Conservation (phyloP, 106 monocot genomes). For the Allium fistulosum region DNA sequence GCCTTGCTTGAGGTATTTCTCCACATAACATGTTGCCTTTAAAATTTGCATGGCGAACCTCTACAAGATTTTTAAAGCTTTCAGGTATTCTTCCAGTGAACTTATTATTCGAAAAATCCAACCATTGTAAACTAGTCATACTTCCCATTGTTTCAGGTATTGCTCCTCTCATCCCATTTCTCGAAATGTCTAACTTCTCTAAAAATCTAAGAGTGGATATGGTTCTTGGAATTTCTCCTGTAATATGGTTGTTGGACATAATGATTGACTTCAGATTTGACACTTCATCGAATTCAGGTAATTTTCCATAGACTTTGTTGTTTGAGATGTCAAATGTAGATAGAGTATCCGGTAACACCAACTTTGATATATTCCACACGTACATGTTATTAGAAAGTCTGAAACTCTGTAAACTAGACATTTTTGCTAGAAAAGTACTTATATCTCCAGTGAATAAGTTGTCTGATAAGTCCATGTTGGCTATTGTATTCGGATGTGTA, state of each 20-base stretch:
- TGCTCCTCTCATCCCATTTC: slow-evolving; percentile 43
- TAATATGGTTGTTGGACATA: slow-evolving; percentile 50
- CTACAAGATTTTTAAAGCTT: slow-evolving; percentile 27
- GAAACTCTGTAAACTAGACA: slow-evolving; percentile 21
- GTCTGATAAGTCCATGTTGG: slow-evolving; percentile 49
- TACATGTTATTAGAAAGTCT: slow-evolving; percentile 38
- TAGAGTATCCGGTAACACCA: slow-evolving; percentile 25
- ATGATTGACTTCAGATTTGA: slow-evolving; percentile 31
- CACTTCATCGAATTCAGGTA: slow-evolving; percentile 38
- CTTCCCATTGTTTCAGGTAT: slow-evolving; percentile 57
- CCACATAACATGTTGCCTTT: slow-evolving; percentile 65
- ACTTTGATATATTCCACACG: slow-evolving; percentile 13
- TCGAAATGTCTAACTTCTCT: slow-evolving; percentile 60
- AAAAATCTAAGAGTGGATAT: slow-evolving; percentile 32
- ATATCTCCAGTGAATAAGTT: slow-evolving; percentile 47
- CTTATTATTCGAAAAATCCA: slow-evolving; percentile 58
- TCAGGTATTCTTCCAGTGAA: slow-evolving; percentile 59
- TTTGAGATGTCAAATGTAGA: slow-evolving; percentile 39
- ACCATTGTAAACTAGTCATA: slow-evolving; percentile 43
- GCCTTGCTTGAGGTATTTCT: slow-evolving; percentile 63
- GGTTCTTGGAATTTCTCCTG: slow-evolving; percentile 52
- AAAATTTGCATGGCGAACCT: slow-evolving; percentile 62
- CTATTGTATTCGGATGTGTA: slow-evolving; percentile 20
- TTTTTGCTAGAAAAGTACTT: slow-evolving; percentile 21
- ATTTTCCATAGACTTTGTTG: slow-evolving; percentile 49